Base-by-base conservation (phyloP, 257 asterid species). In the Verbena officinalis region DNA sequence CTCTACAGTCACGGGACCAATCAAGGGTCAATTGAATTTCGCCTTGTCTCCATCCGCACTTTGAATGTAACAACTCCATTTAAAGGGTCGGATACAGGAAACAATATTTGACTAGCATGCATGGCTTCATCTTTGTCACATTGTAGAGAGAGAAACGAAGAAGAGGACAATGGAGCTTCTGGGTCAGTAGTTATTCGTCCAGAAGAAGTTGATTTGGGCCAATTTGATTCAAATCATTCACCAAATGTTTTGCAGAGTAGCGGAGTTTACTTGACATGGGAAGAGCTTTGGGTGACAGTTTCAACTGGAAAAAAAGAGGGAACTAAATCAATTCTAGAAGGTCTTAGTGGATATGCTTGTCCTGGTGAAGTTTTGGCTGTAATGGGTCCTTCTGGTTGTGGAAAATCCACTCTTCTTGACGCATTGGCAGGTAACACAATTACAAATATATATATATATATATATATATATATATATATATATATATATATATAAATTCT, bases 201-300 rank as follows among this genome's bases (percentile, higher is more conserved):
- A 49, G 46, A 33, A 53, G 39, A 5, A 14, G 0, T 13, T 4
- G 45, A 42, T n/a, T 36, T 59, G 17, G 55, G 8, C 50, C 63
- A 30, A 22, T 3, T 31, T 11, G 42, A 52, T 31, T 30, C 5
- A 40, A 40, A 39, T 58, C 14, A 4, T 34, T 15, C 46, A 4
- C 17, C 34, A 0, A 5, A 15, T 54, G 21, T 36, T 55, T 24
- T 14, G 20, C 44, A 62, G 22, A 46, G 52, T 0, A 58, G 40
- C 27, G 83, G 90, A 1, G 59, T 81, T 36, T 77, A 52, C 68
- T 70, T 84, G 82, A 79, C 83, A 13, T 84, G 91, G 91, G 78
- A 82, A 50, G 82, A 79, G 10, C 56, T 84, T 42, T 64, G 79
- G 73, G 91, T 84, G 39, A 77, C 76, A 9, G 88, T 80, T 65